Conservation (phyloP, 805 yeast genomes). For the Schwanniomyces pseudopolymorphus region DNA sequence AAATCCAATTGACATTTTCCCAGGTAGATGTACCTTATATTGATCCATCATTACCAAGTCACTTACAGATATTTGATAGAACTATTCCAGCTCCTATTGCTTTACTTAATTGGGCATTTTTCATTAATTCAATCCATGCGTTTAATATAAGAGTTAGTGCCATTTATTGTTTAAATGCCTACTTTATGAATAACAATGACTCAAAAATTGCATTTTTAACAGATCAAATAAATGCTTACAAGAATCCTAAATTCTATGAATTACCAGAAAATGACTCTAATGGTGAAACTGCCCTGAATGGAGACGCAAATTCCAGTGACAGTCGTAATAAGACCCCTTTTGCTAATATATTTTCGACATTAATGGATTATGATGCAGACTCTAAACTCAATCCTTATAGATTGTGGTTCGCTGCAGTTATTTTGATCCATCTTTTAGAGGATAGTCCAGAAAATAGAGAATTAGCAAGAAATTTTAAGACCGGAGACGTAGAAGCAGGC, state of each 20-base stretch:
- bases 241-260: slow-evolving; percentile 21
- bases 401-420: slow-evolving; percentile 76
- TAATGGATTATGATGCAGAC: slow-evolving; percentile 71
- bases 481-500: slow-evolving; percentile 59
- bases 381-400: slow-evolving; percentile 78
- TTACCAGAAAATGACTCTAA: slow-evolving; percentile 9
- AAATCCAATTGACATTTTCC: slow-evolving; percentile 68
- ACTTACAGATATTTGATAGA: slow-evolving; percentile 29
- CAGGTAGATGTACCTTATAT: slow-evolving; percentile 89
- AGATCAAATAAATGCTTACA: slow-evolving; percentile 56
- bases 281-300: slow-evolving; percentile 1
- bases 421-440: slow-evolving; percentile 62
- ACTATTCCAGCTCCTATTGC: slow-evolving; percentile 71
- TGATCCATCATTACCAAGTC: slow-evolving; percentile 65
- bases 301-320: slow-evolving; percentile 1
- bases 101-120: slow-evolving; percentile 78
- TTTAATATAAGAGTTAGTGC: slow-evolving; percentile 83
- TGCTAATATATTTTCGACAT: slow-evolving; percentile 66
- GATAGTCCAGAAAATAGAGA: slow-evolving; percentile 51
- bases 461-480: slow-evolving; percentile 45
- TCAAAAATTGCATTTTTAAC: slow-evolving; percentile 62
- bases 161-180: slow-evolving; percentile 62
- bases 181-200: slow-evolving; percentile 60
- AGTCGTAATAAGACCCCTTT: slow-evolving; percentile 24
- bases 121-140: slow-evolving; percentile 75